Evolutionary conservation across 2,329 filamentous ascomycete genomes (phyloP).

Genomic region (Aspergillus carbonarius): DNA sequence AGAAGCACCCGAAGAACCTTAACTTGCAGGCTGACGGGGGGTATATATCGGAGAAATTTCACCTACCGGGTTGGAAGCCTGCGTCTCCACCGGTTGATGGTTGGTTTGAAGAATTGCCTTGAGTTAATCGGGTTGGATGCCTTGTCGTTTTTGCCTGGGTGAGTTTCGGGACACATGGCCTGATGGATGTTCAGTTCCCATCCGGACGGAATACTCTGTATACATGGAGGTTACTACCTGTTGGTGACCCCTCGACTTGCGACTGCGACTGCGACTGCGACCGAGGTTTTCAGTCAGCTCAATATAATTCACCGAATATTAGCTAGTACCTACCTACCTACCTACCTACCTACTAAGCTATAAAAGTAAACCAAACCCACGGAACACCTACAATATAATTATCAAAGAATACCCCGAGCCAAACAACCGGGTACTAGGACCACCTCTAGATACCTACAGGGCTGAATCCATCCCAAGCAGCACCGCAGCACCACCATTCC

Average conservation of each 20-base stretch:
- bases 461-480: background rate
- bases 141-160: background rate
- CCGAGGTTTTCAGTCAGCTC: too few species aligned
- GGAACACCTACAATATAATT: too few species aligned
- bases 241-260: too few species aligned
- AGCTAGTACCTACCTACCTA: too few species aligned
- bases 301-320: too few species aligned
- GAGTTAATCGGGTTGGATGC: background rate
- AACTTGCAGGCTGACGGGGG: conserved; percentile 12
- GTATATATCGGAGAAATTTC: conserved; percentile 6
- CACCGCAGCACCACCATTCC: background rate
- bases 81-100: background rate
- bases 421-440: background rate
- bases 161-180: too few species aligned
- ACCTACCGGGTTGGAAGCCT: conserved; percentile 6
- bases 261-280: too few species aligned
- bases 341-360: too few species aligned
- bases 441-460: background rate
- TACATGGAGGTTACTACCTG: too few species aligned
- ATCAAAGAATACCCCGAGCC: background rate
- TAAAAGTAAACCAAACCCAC: too few species aligned
- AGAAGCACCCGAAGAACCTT: background rate
- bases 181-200: too few species aligned
- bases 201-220: too few species aligned
- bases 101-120: background rate